phyloP scores from a whole-genome alignment of 2,329 filamentous ascomycete species.

The Venturia asperata region DNA sequence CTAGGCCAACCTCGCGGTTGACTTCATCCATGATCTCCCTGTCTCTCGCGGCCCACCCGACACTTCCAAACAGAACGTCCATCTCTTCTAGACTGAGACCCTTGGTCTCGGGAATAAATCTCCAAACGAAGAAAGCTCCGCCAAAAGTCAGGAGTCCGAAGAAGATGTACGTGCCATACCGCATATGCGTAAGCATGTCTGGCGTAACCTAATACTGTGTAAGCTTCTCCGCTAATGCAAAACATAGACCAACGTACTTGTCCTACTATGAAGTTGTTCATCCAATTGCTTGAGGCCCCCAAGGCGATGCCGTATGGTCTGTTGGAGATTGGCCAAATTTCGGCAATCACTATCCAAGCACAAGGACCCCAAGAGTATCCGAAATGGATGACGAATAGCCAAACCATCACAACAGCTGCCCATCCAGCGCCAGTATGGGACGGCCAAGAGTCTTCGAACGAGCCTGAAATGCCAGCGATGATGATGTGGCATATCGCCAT shows the following conservation, averaged over 20 bases:
- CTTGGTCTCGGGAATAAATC: slow-evolving; percentile 49
- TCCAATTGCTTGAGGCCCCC: slow-evolving; percentile 47
- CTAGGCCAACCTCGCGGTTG: slow-evolving; percentile 45
- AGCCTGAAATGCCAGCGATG: slow-evolving; percentile 51
- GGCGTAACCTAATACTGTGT: slow-evolving; percentile 51
- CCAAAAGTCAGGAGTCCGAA: slow-evolving; percentile 59
- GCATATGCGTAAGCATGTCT: slow-evolving; percentile 55
- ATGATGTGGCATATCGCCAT: slow-evolving; percentile 67
- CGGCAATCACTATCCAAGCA: slow-evolving; percentile 67
- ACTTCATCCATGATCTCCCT: slow-evolving; percentile 67
- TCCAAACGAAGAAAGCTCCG: slow-evolving; percentile 50
- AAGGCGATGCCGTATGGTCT: slow-evolving; percentile 60
- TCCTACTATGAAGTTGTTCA: slow-evolving; percentile 56
- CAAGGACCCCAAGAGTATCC: slow-evolving; percentile 61
- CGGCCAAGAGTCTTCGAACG: slow-evolving; percentile 52
- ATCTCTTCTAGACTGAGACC: slow-evolving; percentile 47
- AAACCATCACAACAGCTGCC: slow-evolving; percentile 62
- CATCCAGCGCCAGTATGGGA: slow-evolving; percentile 57
- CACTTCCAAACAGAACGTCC: slow-evolving; percentile 61
- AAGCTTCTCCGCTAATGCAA: slow-evolving; percentile 37
- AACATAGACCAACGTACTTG: slow-evolving; percentile 52
- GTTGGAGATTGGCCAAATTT: slow-evolving; percentile 66
- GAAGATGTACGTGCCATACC: slow-evolving; percentile 64
- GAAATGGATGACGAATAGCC: slow-evolving; percentile 69
- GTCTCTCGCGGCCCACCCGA: slow-evolving; percentile 60